Base-by-base conservation (phyloP, 176 grass and related monocot species). In the Puya raimondii region DNA sequence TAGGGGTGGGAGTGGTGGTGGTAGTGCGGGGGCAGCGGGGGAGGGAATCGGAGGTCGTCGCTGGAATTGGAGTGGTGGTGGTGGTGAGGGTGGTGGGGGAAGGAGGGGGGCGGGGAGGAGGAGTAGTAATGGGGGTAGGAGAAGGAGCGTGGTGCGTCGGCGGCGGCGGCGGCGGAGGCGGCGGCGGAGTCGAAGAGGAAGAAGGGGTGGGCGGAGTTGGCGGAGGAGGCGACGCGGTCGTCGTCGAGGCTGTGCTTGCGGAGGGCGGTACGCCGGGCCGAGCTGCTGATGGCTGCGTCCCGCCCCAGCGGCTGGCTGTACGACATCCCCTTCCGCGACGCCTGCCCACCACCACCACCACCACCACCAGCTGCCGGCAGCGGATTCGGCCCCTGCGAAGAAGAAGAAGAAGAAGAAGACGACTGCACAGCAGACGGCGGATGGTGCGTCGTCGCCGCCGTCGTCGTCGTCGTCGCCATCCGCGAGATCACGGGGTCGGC, bases 181-280 rank as follows among this genome's bases (percentile, higher is more conserved):
- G 23, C 0, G 0, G 53, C 59, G 22, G 77, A 13, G 48, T 74
- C 74, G 48, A 80, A 68, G 65, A 77, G 77, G 75, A 78, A 59
- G 66, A 72, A 10, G 69, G 81, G 80, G 51, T 66, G 74, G 73
- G 79, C 74, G 42, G 84, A 79, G 67, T 81, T 79, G 0, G 77
- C 80, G 17, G 63, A 65, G 67, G 70, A 61, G 72, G 69, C 63
- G 49, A 77, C 13, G 53, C 74, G 85, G 0, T 89, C 79, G 50
- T 87, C 81, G 63, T 96, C 92, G 76, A 96, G 84, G 74, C 81
- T 87, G 70, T 87, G 83, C 66, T 96, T 96, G 57, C 87, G 72
- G 53, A 84, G 76, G 22, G 87, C 74, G 59, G 83, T 79, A 29
- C 80, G 76, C 67, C 86, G 84, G 9, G 83, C 78, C 9, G 86